These are phyloP conservation scores for Xylaria sp. DNA, from an alignment of 495 filamentous ascomycete species.

Conservation along the genomic window DNA sequence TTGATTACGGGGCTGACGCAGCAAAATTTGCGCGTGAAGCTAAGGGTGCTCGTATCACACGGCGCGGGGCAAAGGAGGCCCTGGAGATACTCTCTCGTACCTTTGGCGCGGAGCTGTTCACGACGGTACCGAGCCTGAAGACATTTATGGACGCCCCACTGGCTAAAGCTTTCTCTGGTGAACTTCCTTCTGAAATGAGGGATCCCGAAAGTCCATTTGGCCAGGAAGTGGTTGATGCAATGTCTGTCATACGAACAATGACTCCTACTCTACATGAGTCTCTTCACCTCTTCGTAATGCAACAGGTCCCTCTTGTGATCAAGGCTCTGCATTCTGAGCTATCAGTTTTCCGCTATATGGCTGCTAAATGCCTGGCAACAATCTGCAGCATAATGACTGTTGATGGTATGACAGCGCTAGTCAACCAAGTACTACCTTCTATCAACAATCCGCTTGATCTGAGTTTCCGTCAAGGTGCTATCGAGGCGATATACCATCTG, in stretches of 20 bases:
- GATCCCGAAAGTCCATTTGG: slow-evolving; percentile 75
- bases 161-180: slow-evolving; percentile 72
- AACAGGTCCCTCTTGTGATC: slow-evolving; percentile 83
- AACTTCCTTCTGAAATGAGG: slow-evolving; percentile 71
- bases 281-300: slow-evolving; percentile 78
- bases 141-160: slow-evolving; percentile 82
- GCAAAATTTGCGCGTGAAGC: slow-evolving; percentile 87
- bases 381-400: slow-evolving; percentile 95
- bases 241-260: slow-evolving; percentile 91
- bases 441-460: slow-evolving; percentile 89
- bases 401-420: slow-evolving; percentile 92
- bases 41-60: slow-evolving; percentile 83
- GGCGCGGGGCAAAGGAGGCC: slow-evolving; percentile 92
- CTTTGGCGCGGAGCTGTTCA: slow-evolving; percentile 78
- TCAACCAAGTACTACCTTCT: slow-evolving; percentile 88
- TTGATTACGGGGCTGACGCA: slow-evolving; percentile 83
- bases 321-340: slow-evolving; percentile 84
- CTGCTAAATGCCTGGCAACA: slow-evolving; percentile 96
- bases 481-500: slow-evolving; percentile 92
- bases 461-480: slow-evolving; percentile 86
- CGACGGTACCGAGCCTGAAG: slow-evolving; percentile 79
- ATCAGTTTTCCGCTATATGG: slow-evolving; percentile 92
- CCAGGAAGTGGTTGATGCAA: slow-evolving; percentile 89
- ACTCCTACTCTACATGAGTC: slow-evolving; percentile 79
- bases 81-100: slow-evolving; percentile 82